These are phyloP conservation scores for Rhododendron ovatum DNA, from an alignment of 148 eudicot genomes.

Conservation along the genomic window DNA sequence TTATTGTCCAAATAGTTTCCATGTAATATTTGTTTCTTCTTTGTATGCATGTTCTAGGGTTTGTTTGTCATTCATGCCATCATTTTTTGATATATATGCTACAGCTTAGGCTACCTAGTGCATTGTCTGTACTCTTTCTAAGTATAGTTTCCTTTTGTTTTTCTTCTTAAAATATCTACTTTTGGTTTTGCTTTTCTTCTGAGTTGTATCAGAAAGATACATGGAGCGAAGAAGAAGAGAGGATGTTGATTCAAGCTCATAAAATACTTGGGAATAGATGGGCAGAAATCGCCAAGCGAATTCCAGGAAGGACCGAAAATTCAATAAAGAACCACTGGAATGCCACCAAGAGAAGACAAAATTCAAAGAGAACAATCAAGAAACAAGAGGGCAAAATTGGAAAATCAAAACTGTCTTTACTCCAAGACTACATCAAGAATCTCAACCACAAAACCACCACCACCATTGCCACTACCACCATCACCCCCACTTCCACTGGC, in stretches of 20 bases:
- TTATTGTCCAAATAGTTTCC: background rate
- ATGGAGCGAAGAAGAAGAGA: conserved; percentile 85
- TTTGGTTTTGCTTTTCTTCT: background rate
- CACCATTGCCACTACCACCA: background rate
- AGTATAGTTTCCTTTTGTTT: background rate
- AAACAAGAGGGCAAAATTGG: conserved; percentile 19
- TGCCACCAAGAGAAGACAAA: conserved; percentile 70
- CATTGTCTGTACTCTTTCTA: background rate
- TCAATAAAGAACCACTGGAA: conserved; percentile 88
- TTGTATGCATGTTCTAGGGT: background rate
- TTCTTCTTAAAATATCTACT: too few species aligned
- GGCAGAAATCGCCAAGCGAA: conserved; percentile 68
- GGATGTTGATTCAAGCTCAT: conserved; percentile 52
- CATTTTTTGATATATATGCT: background rate
- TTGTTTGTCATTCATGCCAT: background rate
- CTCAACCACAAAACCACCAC: background rate
- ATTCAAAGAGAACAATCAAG: conserved; percentile 43
- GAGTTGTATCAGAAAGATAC: conserved; percentile 41
- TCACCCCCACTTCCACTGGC: conserved; percentile 4
- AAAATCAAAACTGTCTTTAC: conserved; percentile 23
- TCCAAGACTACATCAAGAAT: conserved; percentile 55
- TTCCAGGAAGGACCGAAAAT: conserved; percentile 70
- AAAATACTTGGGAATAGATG: conserved; percentile 54
- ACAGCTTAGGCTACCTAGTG: background rate
- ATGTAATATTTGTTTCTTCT: background rate